These are phyloP conservation scores for Acer saccharum DNA, from an alignment of 345 rosid species.

Conservation along the genomic window DNA sequence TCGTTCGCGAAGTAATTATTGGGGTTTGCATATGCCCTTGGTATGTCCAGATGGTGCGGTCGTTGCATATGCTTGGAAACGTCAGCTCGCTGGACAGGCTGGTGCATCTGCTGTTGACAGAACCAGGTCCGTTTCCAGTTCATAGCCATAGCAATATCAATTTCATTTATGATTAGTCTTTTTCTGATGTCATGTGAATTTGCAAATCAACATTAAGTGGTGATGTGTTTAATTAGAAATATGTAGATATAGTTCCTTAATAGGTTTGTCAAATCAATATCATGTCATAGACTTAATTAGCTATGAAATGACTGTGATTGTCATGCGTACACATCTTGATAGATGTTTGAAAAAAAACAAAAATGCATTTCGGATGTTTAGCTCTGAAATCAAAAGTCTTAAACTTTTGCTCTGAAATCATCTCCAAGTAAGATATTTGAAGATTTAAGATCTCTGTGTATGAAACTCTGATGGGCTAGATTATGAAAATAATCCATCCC, in stretches of 20 bases:
- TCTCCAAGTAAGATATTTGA: conserved; percentile 74
- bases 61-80: conserved; percentile 97
- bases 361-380: not conserved
- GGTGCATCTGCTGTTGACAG: conserved; percentile 99
- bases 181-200: not conserved
- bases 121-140: conserved; percentile 53
- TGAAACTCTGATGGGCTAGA: conserved; percentile 72
- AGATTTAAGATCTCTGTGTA: conserved; percentile 79
- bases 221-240: not conserved
- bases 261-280: not conserved
- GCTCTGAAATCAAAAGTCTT: too few relatives aligned
- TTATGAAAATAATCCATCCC: conserved; percentile 78
- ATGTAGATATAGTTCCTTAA: not conserved
- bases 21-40: conserved; percentile 96
- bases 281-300: not conserved
- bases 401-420: conserved; percentile 59
- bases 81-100: conserved; percentile 99
- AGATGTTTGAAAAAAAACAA: not conserved
- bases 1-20: conserved; percentile 71
- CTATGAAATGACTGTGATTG: not conserved
- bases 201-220: not conserved
- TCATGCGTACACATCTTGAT: not conserved
- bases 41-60: conserved; percentile 98
- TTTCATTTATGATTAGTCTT: not conserved
- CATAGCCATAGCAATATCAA: not conserved